Evolutionary conservation across 2,329 filamentous ascomycete species (phyloP), one percentile per base, ranked within the genome.

Genomic region (Fusarium acutatum): DNA sequence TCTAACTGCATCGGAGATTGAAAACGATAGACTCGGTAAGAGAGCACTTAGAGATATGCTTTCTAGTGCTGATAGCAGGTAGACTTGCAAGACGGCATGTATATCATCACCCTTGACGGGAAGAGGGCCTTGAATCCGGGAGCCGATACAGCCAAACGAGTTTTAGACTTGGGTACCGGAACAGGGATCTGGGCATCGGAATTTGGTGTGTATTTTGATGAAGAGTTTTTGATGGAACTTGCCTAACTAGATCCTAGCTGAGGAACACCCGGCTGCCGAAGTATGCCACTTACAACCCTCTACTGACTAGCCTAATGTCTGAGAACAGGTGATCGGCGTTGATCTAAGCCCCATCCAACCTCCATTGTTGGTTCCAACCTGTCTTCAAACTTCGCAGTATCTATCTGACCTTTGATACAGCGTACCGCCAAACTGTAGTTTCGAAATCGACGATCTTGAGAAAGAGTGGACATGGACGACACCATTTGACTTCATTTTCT

Each of bases 171-270:
- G 64, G 69, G 69, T 22, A 73, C 69, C 20, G 59, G 69, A 10
- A 73, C 70, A 14, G 70, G 69, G 10, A 44, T 72, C 6, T 72
- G 69, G 69, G 69, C 69, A 3, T 37, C 69, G 22, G 68, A 72
- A 2, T 72, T 72, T 7, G 68, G 69, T 35, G 15, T 10, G 38
- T 22, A 0, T 4, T 6, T 1, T 8, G 5, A 7, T 32, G 1
- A 6, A 5, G 22, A n/a, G 7, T 7, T 1, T 10, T 15, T 15
- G 8, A 37, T 26, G 9, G 12, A 12, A 10, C 2, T 13, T 32
- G 20, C 6, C 26, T 57, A 2, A 57, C 15, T 14, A 34, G 5
- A 5, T 1, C 5, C 8, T 7, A 72, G 69, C 69, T 38, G 69
- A 72, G 35, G 64, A 72, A 6, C 64, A 72, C 18, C 64, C 68